A percentile compares a stretch with the other conserved stretches of the same genome.
Conservation (phyloP, 352 stramenopile genomes). For the Globisporangium lucens region DNA sequence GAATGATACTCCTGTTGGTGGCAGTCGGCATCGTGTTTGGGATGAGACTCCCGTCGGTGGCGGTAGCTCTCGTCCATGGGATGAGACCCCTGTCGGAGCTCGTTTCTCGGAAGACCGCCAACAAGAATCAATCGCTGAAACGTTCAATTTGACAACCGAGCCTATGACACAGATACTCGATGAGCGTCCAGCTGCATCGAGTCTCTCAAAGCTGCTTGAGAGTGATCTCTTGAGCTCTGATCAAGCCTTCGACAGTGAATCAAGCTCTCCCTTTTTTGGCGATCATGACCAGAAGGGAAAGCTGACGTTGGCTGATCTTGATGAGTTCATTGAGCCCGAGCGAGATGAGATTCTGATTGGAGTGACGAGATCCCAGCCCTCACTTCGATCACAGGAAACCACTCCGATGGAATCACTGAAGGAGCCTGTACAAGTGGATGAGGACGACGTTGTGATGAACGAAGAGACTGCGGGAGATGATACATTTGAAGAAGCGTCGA, state of each 20-base stretch:
- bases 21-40: neutral
- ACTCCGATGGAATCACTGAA: neutral
- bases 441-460: neutral
- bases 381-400: neutral
- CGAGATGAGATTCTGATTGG: neutral
- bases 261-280: neutral
- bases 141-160: neutral
- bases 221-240: constrained; percentile 3
- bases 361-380: neutral
- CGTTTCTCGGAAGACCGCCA: neutral
- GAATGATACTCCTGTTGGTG: constrained; percentile 6
- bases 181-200: neutral
- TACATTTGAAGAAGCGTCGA: constrained; percentile 7
- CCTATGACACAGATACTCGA: neutral
- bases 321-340: neutral
- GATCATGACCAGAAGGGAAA: neutral
- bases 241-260: neutral
- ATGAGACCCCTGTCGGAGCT: neutral
- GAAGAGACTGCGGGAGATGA: neutral
- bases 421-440: neutral
- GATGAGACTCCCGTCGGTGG: constrained; percentile 2
- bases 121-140: neutral
- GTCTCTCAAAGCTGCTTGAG: constrained; percentile 3
- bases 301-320: constrained; percentile 6
- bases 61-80: neutral